Percentiles rank a stretch among this genome's conserved stretches.
Conservation (phyloP, 2,329 filamentous ascomycete species). For the Colletotrichum orchidophilum region DNA sequence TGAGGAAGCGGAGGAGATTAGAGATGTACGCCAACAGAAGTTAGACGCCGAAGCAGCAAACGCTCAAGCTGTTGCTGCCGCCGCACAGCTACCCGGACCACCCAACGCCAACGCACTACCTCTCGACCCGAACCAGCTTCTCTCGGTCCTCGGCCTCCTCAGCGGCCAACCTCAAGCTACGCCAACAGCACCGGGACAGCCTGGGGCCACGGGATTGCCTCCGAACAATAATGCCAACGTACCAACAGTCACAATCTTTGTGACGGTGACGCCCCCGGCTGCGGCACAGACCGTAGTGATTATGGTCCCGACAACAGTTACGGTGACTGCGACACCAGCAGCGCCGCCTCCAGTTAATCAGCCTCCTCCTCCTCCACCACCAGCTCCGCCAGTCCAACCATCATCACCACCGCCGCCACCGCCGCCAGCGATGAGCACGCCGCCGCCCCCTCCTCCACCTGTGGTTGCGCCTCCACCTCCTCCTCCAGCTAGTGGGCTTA, state of each 20-base stretch:
- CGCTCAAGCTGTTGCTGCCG: conserved; percentile 5
- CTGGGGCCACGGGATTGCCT: background rate
- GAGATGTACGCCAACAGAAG: background rate
- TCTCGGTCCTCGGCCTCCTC: conserved; percentile 12
- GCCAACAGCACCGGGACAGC: background rate
- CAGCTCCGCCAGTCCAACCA: background rate
- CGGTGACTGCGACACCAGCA: conserved; percentile 17
- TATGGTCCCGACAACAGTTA: conserved; percentile 21
- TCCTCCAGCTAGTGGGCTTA: background rate
- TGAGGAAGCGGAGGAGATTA: background rate
- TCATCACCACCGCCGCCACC: conserved; percentile 1
- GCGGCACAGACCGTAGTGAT: conserved; percentile 23
- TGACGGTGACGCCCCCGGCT: conserved; percentile 14
- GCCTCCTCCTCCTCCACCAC: background rate
- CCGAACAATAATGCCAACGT: conserved; percentile 30
- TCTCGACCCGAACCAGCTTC: conserved; percentile 24
- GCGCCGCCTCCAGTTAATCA: background rate
- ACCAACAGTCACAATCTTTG: conserved; percentile 26
- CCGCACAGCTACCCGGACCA: background rate
- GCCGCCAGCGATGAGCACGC: background rate
- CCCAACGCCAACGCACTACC: conserved; percentile 1
- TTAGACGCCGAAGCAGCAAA: background rate
- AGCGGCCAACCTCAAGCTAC: background rate
- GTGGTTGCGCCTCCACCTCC: background rate
- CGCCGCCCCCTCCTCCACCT: background rate